Percentiles rank a stretch among this genome's conserved stretches.
Evolutionary conservation across 768 basidiomycete genomes (phyloP).

Genomic region (Suillus subaureus): DNA sequence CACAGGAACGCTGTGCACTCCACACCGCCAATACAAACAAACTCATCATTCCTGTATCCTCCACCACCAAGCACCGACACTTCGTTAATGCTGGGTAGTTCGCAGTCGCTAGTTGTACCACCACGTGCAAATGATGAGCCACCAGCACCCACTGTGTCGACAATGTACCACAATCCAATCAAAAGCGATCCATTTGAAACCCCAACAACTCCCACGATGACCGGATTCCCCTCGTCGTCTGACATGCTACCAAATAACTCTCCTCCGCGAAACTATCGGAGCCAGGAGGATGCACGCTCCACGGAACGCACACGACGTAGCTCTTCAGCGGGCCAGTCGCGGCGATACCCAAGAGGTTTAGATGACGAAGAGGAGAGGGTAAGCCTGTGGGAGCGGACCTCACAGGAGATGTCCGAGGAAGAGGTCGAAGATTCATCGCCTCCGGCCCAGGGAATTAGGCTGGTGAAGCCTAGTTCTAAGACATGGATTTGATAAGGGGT

Average conservation of each 20-base stretch:
- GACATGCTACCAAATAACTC: conserved; percentile 13
- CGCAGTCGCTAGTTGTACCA: conserved; percentile 28
- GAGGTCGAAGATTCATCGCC: conserved; percentile 4
- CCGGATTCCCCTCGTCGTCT: conserved; percentile 27
- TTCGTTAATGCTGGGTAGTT: not conserved
- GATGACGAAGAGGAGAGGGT: conserved; percentile 66
- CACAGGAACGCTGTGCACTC: conserved; percentile 43
- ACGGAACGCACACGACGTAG: conserved; percentile 35
- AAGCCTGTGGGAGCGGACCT: conserved; percentile 47
- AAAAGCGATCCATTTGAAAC: conserved; percentile 31
- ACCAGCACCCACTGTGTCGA: conserved; percentile 26
- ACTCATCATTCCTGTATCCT: conserved; percentile 27
- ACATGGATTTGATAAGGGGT: conserved; percentile 21
- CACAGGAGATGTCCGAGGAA: conserved; percentile 23
- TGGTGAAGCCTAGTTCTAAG: conserved; percentile 37
- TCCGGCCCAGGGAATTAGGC: conserved; percentile 38
- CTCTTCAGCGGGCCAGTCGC: conserved; percentile 49
- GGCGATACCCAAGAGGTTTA: conserved; percentile 45
- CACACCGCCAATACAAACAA: conserved; percentile 4
- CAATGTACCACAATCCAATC: conserved; percentile 10
- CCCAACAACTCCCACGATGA: conserved; percentile 32
- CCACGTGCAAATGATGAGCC: conserved; percentile 32
- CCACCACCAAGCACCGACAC: conserved; percentile 32
- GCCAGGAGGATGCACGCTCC: conserved; percentile 16
- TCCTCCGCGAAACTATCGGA: conserved; percentile 7